Conservation (phyloP, 225 moss, liverwort and hornwort genomes). For the Bryum argenteum region DNA sequence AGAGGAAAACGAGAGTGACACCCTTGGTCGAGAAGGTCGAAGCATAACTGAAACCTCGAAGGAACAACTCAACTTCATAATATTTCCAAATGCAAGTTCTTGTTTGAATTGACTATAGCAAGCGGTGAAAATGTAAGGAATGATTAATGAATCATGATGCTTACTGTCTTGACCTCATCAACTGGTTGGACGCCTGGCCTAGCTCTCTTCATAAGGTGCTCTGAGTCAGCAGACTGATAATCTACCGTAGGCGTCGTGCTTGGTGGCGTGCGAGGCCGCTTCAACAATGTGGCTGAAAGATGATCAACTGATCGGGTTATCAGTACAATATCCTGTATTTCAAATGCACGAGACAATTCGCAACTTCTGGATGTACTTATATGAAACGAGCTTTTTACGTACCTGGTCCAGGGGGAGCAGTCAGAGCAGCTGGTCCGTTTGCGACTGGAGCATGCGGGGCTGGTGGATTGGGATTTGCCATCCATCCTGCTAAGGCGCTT, state of each 20-base stretch:
- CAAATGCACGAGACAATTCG: background rate
- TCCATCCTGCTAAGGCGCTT: slow-evolving; percentile 88
- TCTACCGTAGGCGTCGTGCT: slow-evolving; percentile 78
- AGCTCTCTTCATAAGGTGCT: slow-evolving; percentile 91
- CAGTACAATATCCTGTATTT: background rate
- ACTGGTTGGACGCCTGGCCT: slow-evolving; percentile 85
- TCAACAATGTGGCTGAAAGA: slow-evolving; percentile 70
- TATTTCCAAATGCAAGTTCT: background rate
- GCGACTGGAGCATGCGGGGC: slow-evolving; percentile 81
- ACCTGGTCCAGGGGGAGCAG: slow-evolving; percentile 91
- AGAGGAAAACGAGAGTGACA: background rate
- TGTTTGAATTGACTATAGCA: background rate
- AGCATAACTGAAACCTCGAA: background rate
- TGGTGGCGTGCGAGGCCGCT: slow-evolving; percentile 95
- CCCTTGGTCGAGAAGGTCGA: background rate
- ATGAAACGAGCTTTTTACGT: background rate
- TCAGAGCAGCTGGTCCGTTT: slow-evolving; percentile 79
- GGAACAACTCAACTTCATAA: background rate
- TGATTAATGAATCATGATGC: slow-evolving; percentile 51
- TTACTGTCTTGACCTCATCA: slow-evolving; percentile 95
- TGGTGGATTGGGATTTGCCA: slow-evolving; percentile 88
- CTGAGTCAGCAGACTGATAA: slow-evolving; percentile 96
- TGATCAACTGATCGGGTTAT: slow-evolving; percentile 8
- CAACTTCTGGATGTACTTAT: background rate
- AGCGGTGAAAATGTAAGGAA: slow-evolving; percentile 13